Percentiles rank a stretch among this genome's conserved stretches.
phyloP scores from a whole-genome alignment of 2,329 filamentous ascomycete genomes.

The Cytospora piceicola region DNA sequence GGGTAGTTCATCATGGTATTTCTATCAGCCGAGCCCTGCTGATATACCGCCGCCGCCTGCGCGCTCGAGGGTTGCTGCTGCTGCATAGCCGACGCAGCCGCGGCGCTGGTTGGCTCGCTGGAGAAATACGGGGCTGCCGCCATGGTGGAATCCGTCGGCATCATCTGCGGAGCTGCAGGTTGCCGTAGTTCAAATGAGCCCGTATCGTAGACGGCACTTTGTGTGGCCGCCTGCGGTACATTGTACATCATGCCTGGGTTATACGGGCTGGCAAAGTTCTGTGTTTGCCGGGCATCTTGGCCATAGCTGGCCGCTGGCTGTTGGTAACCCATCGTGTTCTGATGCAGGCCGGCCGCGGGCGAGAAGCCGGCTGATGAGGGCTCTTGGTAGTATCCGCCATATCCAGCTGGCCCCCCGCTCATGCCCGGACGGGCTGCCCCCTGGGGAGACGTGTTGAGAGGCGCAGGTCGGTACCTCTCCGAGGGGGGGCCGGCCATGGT shows the following conservation, averaged over 20 bases:
- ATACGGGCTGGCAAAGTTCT: constrained; percentile 59
- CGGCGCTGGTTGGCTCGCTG: constrained; percentile 65
- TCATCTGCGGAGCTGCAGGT: constrained; percentile 76
- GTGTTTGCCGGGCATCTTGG: constrained; percentile 61
- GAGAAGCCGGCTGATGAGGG: constrained; percentile 53
- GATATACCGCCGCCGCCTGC: constrained; percentile 66
- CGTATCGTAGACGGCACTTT: constrained; percentile 73
- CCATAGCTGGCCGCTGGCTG: constrained; percentile 62
- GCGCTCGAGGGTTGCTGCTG: constrained; percentile 51
- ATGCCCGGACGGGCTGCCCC: constrained; percentile 49
- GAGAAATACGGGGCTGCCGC: constrained; percentile 71
- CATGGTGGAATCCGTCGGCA: constrained; percentile 66
- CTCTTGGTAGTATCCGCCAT: constrained; percentile 63
- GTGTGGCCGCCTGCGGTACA: constrained; percentile 66
- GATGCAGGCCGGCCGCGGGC: constrained; percentile 59
- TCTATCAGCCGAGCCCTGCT: constrained; percentile 58
- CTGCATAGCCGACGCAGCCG: constrained; percentile 59
- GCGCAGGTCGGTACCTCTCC: constrained; percentile 53
- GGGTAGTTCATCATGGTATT: constrained; percentile 60
- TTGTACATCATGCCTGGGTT: constrained; percentile 78
- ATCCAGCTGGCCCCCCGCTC: constrained; percentile 60
- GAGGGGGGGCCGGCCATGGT: constrained; percentile 52
- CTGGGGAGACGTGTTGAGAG: constrained; percentile 54
- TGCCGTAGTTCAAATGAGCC: constrained; percentile 77
- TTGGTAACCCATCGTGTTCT: constrained; percentile 58